A percentile compares a stretch with the other conserved stretches of the same genome.
phyloP scores from a whole-genome alignment of 495 filamentous ascomycete species.

The Parathielavia hyrcaniae region DNA sequence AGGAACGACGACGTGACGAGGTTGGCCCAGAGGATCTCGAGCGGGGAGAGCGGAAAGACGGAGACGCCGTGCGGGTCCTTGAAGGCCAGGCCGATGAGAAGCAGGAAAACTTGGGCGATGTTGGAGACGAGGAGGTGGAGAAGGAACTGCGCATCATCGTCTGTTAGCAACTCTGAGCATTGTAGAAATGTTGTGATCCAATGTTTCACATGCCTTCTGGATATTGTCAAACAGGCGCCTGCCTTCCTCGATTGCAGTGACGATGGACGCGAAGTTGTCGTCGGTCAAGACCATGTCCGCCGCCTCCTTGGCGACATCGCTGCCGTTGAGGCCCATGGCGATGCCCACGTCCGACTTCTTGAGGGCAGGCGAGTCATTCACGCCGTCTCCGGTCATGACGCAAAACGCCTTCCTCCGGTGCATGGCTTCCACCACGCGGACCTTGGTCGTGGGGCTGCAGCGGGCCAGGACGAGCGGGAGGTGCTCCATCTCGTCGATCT shows the following conservation, averaged over 20 bases:
- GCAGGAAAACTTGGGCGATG: slow-evolving; percentile 64
- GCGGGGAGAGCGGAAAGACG: slow-evolving; percentile 68
- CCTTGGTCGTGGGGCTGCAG: slow-evolving; percentile 60
- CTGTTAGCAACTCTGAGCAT: not conserved
- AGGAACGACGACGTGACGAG: slow-evolving; percentile 69
- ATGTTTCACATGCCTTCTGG: slow-evolving; percentile 54
- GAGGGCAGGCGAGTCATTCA: slow-evolving; percentile 79
- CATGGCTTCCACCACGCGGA: slow-evolving; percentile 61
- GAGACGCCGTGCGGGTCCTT: slow-evolving; percentile 58
- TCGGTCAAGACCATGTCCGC: slow-evolving; percentile 83
- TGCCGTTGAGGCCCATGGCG: slow-evolving; percentile 77
- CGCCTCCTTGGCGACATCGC: slow-evolving; percentile 81
- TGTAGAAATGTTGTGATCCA: not conserved
- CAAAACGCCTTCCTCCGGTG: slow-evolving; percentile 56
- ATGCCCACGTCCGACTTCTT: slow-evolving; percentile 76
- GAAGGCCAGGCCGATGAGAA: slow-evolving; percentile 66
- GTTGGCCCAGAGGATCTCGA: slow-evolving; percentile 75
- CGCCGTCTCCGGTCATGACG: slow-evolving; percentile 71
- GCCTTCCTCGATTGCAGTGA: slow-evolving; percentile 66
- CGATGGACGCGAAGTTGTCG: slow-evolving; percentile 78
- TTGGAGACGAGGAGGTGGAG: slow-evolving; percentile 68
- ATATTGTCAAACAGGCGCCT: slow-evolving; percentile 71
- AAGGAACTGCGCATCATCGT: slow-evolving; percentile 65
- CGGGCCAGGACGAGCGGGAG: slow-evolving; percentile 59
- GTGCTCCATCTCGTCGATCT: slow-evolving; percentile 52